Base-by-base conservation (phyloP, 192 early-diverging fungal species). In the Cetraspora pellucida region DNA sequence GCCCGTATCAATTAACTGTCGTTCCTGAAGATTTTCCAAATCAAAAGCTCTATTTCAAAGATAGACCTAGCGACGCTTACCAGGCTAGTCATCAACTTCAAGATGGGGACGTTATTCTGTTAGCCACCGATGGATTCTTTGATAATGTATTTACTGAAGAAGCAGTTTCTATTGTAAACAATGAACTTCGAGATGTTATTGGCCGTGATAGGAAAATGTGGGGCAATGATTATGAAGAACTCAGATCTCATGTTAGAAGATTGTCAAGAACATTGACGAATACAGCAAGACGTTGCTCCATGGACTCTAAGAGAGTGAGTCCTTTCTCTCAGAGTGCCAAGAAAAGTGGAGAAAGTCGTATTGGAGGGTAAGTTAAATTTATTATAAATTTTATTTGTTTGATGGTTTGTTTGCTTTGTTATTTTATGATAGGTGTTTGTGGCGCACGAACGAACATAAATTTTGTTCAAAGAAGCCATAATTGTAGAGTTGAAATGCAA, bases 111-210 rank as follows among this genome's bases (percentile, higher is more conserved):
- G 78, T 89, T 49, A 87, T 89, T 63, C 66, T 89, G 7, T 50
- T 89, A 52, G 88, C 85, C 21, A 89, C 88, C 1, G 88, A 89
- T 73, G 88, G 88, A 10, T 89, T 86, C 71, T 89, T 86, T 79
- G 88, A 89, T 69, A 89, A 89, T 83, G 86, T 89, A 0, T 89
- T 82, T 72, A 71, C 83, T 14, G 72, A 84, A n/a, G 88, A 89
- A 60, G 85, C 88, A 4, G 77, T 87, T 10, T 79, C 82, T 28
- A 63, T 89, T 30, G 85, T 89, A 10, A 85, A 89, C 73, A 47
- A 67, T 4, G 82, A 85, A 43, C 50, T 85, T 27, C 80, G 73
- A 14, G 80, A 82, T 73, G 59, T 83, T 23, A 80, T 82, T 27
- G 45, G 66, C 28, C 63, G 74, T 50, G 59, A 76, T 28, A 76